A percentile compares a stretch with the other conserved stretches of the same genome.
These are phyloP conservation scores for Podaxis sp. DNA, from an alignment of 768 basidiomycete species.

Conservation along the genomic window DNA sequence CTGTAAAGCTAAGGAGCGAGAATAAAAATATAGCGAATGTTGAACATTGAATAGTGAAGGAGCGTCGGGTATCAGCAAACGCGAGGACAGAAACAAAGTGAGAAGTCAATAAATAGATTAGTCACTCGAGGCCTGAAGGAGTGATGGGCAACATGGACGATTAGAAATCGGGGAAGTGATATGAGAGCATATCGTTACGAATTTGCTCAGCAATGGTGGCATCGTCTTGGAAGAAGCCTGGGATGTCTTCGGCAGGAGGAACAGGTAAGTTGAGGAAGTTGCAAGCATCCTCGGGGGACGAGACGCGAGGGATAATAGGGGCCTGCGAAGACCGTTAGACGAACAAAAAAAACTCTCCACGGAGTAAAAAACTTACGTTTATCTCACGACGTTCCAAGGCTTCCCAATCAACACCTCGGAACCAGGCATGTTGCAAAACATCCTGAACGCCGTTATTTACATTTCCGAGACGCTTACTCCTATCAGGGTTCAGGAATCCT, in stretches of 20 bases:
- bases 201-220: constrained; percentile 56
- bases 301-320: constrained; percentile 81
- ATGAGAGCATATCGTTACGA: constrained; percentile 64
- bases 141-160: background rate
- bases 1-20: constrained; percentile 5
- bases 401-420: constrained; percentile 92
- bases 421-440: constrained; percentile 92
- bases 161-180: constrained; percentile 79
- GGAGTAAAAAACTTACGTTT: constrained; percentile 48
- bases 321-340: constrained; percentile 47
- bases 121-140: background rate
- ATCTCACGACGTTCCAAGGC: constrained; percentile 86
- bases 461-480: constrained; percentile 89
- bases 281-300: constrained; percentile 79
- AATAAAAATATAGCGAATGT: constrained; percentile 14
- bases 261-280: constrained; percentile 82
- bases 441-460: constrained; percentile 91
- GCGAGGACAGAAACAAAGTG: constrained; percentile 3
- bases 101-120: constrained; percentile 1
- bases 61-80: constrained; percentile 9
- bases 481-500: constrained; percentile 88
- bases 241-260: constrained; percentile 77
- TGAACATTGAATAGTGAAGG: constrained; percentile 5
- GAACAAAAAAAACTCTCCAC: background rate
- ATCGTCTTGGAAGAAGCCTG: constrained; percentile 71